Evolutionary conservation across 306 rosid genomes (phyloP), one percentile per base, ranked within the genome.

Genomic region (Betula pendula): DNA sequence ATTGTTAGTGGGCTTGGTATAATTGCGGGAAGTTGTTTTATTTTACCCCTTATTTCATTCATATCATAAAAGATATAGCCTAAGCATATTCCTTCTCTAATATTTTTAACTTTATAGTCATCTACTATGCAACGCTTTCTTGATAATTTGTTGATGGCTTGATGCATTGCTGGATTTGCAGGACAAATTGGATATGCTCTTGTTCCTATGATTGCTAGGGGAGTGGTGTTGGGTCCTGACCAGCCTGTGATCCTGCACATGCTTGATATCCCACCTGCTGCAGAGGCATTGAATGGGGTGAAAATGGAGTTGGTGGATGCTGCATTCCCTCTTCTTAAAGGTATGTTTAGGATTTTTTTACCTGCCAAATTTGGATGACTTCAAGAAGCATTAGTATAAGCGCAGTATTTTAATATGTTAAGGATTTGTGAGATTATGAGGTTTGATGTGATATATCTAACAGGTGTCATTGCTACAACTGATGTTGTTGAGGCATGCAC

Each of bases 131-230:
- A 12, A 16, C 29, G 9, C 17, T 58, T 78, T 58, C 25, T 66
- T n/a, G 35, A 1, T 19, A 19, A 48, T 20, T 48, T 49, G 13
- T 24, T 42, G 20, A 13, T 3, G 68, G 82, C 4, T 67, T 75
- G 77, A 19, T 49, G 44, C 45, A 24, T 59, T 74, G 35, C 66
- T 68, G 63, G 25, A 20, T 72, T 86, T 90, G n/a, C 83, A 96
- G 98, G 99, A 16, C 99, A 96, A 91, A 96, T 92, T 44, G 99
- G 98, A 35, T 96, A 96, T 86, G 98, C 97, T 22, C 99, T 96
- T 78, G 98, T 91, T 20, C 99, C 99, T 9, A 96, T 96, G 99
- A 88, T 96, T 79, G 97, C 98, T 33, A 89, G 99, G 85, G 99
- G 99, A 85, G 89, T 91, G 80, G 91, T 96, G 96, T 74, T 96